Evolutionary conservation across 257 asterid genomes (phyloP).

Genomic region (Plantago elongata): DNA sequence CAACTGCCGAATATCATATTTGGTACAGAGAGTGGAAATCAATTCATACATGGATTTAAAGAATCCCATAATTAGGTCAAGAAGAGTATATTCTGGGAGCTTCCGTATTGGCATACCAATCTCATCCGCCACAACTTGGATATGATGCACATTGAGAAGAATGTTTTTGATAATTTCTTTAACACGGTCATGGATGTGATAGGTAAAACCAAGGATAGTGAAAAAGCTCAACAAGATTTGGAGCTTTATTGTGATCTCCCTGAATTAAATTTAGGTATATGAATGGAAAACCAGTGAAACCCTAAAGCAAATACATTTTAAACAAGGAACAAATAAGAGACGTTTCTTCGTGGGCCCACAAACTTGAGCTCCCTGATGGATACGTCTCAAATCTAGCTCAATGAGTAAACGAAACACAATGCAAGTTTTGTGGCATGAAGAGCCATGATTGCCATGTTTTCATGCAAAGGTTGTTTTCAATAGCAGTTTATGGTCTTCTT

Average conservation of each 20-base stretch:
- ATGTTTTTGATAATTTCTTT: no score
- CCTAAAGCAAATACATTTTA: neutral
- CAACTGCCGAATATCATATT: no score
- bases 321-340: neutral
- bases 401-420: neutral
- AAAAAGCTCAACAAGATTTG: no score
- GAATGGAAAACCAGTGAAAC: neutral
- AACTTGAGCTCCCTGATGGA: neutral
- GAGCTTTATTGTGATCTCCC: neutral
- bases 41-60: no score
- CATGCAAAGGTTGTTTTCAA: neutral
- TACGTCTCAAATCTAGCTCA: neutral
- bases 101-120: no score
- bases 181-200: no score
- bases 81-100: no score
- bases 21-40: no score
- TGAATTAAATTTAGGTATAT: neutral
- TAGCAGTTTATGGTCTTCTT: slow-evolving; percentile 3
- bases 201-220: no score
- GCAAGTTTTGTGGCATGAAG: neutral
- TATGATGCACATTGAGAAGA: no score
- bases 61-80: no score
- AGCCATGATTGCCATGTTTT: slow-evolving; percentile 6
- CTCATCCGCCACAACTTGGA: no score
- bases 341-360: neutral